Conservation (phyloP, 2,329 filamentous ascomycete genomes). For the Pseudogymnoascus sp. region DNA sequence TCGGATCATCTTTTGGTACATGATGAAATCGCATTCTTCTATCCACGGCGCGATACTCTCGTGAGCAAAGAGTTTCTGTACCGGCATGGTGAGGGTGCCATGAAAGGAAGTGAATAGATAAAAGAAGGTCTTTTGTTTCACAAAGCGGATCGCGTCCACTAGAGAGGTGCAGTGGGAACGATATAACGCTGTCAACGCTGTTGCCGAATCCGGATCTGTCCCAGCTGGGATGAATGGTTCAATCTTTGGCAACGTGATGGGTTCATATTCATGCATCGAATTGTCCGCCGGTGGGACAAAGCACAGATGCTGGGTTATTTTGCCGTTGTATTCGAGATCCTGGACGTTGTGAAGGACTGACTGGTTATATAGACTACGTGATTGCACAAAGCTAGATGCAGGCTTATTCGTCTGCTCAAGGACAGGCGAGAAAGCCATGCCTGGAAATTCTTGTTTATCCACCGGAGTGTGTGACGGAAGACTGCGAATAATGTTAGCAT, state of each 20-base stretch:
- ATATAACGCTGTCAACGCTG: slow-evolving; percentile 80
- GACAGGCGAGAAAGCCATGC: slow-evolving; percentile 21
- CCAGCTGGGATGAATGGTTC: slow-evolving; percentile 71
- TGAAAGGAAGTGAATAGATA: slow-evolving; percentile 92
- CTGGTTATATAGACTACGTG: slow-evolving; percentile 54
- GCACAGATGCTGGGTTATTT: slow-evolving; percentile 52
- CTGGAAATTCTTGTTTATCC: background rate
- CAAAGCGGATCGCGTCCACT: slow-evolving; percentile 91
- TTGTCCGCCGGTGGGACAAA: slow-evolving; percentile 56
- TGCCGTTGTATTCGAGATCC: slow-evolving; percentile 53
- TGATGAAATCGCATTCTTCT: slow-evolving; percentile 86
- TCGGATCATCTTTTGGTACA: slow-evolving; percentile 95
- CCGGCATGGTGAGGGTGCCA: slow-evolving; percentile 91
- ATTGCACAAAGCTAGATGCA: slow-evolving; percentile 29
- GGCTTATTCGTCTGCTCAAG: background rate
- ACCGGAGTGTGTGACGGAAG: background rate
- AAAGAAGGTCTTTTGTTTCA: slow-evolving; percentile 95
- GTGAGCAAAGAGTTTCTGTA: slow-evolving; percentile 84
- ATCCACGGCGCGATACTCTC: slow-evolving; percentile 84
- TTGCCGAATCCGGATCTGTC: slow-evolving; percentile 81
- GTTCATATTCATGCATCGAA: slow-evolving; percentile 56
- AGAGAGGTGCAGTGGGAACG: slow-evolving; percentile 92
- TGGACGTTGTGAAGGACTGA: slow-evolving; percentile 51
- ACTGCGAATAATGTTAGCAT: slow-evolving; percentile 20
- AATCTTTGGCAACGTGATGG: slow-evolving; percentile 78